Conservation (phyloP, 768 basidiomycete species). For the Artomyces pyxidatus region DNA sequence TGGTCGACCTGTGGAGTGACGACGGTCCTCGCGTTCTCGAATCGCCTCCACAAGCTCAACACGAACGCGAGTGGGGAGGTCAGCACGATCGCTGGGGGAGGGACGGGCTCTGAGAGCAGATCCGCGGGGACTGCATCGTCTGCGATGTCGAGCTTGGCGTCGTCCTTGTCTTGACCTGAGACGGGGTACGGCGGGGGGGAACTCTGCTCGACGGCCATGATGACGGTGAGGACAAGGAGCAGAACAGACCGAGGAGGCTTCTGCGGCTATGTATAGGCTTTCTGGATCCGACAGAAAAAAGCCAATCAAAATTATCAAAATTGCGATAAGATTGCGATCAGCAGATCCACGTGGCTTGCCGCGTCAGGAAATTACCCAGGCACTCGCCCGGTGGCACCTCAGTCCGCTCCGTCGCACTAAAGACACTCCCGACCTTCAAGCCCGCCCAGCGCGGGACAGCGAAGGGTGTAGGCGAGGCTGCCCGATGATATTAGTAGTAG, state of each 20-base stretch:
- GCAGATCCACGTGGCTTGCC: not conserved
- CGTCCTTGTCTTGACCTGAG: no score
- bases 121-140: not conserved
- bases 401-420: no score
- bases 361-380: slow-evolving; percentile 1
- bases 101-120: not conserved
- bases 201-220: not conserved
- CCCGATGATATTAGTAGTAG: no score
- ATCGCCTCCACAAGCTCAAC: no score
- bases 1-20: no score
- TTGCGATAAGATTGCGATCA: slow-evolving; percentile 1
- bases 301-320: not conserved
- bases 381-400: no score
- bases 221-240: not conserved
- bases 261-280: no score
- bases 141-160: not conserved
- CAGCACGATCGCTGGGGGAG: not conserved
- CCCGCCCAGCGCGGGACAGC: no score
- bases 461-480: no score
- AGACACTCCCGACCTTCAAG: no score
- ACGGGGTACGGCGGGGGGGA: not conserved
- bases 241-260: not conserved
- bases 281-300: not conserved
- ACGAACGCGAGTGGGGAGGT: no score
- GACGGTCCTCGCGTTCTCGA: no score